Evolutionary conservation across 352 stramenopile species (phyloP), one percentile per base, ranked within the genome.

Genomic region (Nothophytophthora sp.): DNA sequence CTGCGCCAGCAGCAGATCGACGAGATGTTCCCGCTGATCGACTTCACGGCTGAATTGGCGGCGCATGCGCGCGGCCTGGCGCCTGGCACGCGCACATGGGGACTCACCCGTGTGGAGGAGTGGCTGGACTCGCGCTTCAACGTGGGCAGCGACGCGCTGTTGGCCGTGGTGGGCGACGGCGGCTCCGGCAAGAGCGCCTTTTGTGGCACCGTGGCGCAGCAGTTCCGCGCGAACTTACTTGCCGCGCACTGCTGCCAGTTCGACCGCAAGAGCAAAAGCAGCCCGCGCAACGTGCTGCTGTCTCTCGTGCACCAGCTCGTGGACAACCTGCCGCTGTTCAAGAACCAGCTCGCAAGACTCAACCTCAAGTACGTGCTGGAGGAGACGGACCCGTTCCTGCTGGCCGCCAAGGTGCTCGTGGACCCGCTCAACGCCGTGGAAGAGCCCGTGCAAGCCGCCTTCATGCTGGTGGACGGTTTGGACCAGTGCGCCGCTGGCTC

Each of bases 361-460:
- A 95, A 95, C 41, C 67, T 95, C n/a, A 73, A 73, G 44, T 95
- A 95, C 56, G 79, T 92, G 22, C 55, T 92, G 15, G 73, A 92
- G 55, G 85, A 95, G 50, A 64, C 76, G 7, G 82, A 95, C 50
- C 58, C 77, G 19, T 44, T 86, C 10, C 70, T 81, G 10, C 67
- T 95, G 18, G 80, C 85, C 6, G 55, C 52, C 9, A 95, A 95
- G 57, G 56, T 95, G 45, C 60, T 95, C 0, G 58, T 92, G 19
- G 85, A 95, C 25, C 85, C 85, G 15, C 60, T 95, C 5, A 69
- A 73, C 29, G 58, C 73, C n/a, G 25, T 92, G 8, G 77, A 89
- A 35, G 80, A 88, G 48, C 81, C 82, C 1, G 25, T 84, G 27
- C 73, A 76, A 0, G 46, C 67, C 20, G 73, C 87, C 32, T 81